Percentiles rank a stretch among this genome's conserved stretches.
These are phyloP conservation scores for Viridothelium virens DNA, from an alignment of 495 filamentous ascomycete genomes.

Conservation along the genomic window DNA sequence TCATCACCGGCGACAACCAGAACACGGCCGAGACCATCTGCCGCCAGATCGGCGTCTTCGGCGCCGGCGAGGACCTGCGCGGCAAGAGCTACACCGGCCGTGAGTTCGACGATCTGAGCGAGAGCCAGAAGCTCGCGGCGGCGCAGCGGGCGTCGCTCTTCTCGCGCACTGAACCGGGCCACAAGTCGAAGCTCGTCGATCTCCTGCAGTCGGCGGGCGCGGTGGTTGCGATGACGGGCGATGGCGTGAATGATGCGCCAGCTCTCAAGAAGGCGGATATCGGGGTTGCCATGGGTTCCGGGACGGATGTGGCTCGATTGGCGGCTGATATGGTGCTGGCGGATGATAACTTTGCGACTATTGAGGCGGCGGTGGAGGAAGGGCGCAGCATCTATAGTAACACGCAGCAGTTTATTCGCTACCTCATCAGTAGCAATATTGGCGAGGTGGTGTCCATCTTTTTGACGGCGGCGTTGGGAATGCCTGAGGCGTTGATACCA, in stretches of 20 bases:
- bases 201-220: slow-evolving; percentile 87
- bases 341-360: slow-evolving; percentile 98
- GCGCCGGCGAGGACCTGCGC: slow-evolving; percentile 65
- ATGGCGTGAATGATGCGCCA: slow-evolving; percentile 98
- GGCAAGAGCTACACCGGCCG: slow-evolving; percentile 94
- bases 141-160: slow-evolving; percentile 84
- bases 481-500: slow-evolving; percentile 96
- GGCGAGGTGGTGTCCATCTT: slow-evolving; percentile 99
- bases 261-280: slow-evolving; percentile 98
- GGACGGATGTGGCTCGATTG: slow-evolving; percentile 94
- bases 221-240: slow-evolving; percentile 98
- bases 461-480: slow-evolving; percentile 89
- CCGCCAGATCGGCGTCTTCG: slow-evolving; percentile 92
- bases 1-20: slow-evolving; percentile 96
- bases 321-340: slow-evolving; percentile 98
- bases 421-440: slow-evolving; percentile 98
- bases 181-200: slow-evolving; percentile 95
- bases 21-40: slow-evolving; percentile 98
- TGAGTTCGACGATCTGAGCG: slow-evolving; percentile 81
- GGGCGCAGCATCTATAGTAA: slow-evolving; percentile 99
- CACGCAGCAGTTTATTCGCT: slow-evolving; percentile 99
- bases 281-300: slow-evolving; percentile 97
- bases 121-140: slow-evolving; percentile 69
- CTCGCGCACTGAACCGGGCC: slow-evolving; percentile 90
- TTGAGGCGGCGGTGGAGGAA: slow-evolving; percentile 92